Percentiles rank a stretch among this genome's conserved stretches.
Evolutionary conservation across 1,284 basidiomycete species (phyloP).

Genomic region (Cerioporus squamosus): DNA sequence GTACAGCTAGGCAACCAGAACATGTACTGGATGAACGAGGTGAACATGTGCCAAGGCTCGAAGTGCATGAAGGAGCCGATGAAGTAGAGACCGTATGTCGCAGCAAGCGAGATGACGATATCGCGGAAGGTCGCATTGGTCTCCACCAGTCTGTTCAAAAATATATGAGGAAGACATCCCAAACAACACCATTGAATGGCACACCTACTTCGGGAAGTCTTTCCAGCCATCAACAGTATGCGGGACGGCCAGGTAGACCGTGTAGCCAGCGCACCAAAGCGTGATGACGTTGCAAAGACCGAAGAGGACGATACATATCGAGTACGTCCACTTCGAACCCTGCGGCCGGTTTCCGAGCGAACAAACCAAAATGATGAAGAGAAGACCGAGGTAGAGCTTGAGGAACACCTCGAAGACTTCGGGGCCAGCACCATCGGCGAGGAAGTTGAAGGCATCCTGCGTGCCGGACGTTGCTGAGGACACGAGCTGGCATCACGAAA

Average conservation of each 20-base stretch:
- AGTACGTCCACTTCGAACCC: slow-evolving; percentile 86
- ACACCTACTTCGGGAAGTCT: slow-evolving; percentile 61
- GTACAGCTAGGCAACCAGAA: slow-evolving; percentile 77
- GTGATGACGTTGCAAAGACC: slow-evolving; percentile 79
- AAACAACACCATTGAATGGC: neutral
- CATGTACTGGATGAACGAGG: slow-evolving; percentile 85
- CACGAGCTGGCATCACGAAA: slow-evolving; percentile 56
- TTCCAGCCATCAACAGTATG: slow-evolving; percentile 76
- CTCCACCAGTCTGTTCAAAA: slow-evolving; percentile 53
- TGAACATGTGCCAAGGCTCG: slow-evolving; percentile 96
- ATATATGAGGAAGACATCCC: slow-evolving; percentile 11
- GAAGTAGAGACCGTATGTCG: slow-evolving; percentile 91
- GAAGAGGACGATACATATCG: slow-evolving; percentile 74
- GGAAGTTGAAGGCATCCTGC: slow-evolving; percentile 79
- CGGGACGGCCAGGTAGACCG: slow-evolving; percentile 84
- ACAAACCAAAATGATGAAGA: slow-evolving; percentile 79
- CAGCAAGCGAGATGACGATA: slow-evolving; percentile 78
- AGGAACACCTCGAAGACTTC: slow-evolving; percentile 84
- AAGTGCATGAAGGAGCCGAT: slow-evolving; percentile 85
- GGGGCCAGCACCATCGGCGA: slow-evolving; percentile 71
- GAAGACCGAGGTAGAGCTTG: slow-evolving; percentile 78
- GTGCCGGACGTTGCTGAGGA: slow-evolving; percentile 70
- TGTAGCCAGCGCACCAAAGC: slow-evolving; percentile 85
- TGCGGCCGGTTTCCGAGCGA: slow-evolving; percentile 89
- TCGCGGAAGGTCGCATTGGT: slow-evolving; percentile 77